Conservation (phyloP, 495 filamentous ascomycete genomes). For the Penicillium bovifimosum region DNA sequence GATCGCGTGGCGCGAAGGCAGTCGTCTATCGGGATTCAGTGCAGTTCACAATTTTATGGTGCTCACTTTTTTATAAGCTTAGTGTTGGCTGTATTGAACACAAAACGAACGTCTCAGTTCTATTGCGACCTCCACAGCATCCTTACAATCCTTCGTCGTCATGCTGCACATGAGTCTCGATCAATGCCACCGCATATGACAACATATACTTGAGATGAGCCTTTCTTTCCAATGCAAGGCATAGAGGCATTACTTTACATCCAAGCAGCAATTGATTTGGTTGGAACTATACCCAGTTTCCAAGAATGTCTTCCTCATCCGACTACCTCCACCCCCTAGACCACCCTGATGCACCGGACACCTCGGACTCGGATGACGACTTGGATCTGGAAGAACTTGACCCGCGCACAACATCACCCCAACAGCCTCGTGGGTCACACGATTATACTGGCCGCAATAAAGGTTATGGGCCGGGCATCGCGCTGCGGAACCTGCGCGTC, state of each 20-base stretch:
- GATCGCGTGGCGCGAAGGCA: constrained; percentile 11
- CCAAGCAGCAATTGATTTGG: constrained; percentile 4
- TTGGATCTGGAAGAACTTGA: constrained; percentile 71
- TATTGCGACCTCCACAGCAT: constrained; percentile 4
- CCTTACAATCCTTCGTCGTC: constrained; percentile 5
- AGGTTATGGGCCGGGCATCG: constrained; percentile 56
- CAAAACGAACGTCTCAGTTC: neutral
- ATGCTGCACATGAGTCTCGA: constrained; percentile 13
- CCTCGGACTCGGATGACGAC: constrained; percentile 48
- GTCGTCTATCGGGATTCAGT: constrained; percentile 4
- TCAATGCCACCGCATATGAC: constrained; percentile 16
- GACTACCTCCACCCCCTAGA: constrained; percentile 37
- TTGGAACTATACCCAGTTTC: neutral
- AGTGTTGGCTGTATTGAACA: neutral
- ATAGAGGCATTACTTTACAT: constrained; percentile 3
- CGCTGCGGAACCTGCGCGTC: constrained; percentile 64
- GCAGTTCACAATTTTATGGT: neutral
- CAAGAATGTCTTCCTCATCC: constrained; percentile 35
- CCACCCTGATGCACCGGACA: constrained; percentile 25
- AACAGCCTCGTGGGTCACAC: constrained; percentile 34
- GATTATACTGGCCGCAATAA: constrained; percentile 36
- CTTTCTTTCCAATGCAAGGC: constrained; percentile 10
- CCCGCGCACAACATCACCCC: constrained; percentile 42
- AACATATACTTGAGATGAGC: constrained; percentile 20
- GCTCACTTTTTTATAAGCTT: neutral